Evolutionary conservation across 2,329 filamentous ascomycete species (phyloP).

Genomic region (Colletotrichum lentis): DNA sequence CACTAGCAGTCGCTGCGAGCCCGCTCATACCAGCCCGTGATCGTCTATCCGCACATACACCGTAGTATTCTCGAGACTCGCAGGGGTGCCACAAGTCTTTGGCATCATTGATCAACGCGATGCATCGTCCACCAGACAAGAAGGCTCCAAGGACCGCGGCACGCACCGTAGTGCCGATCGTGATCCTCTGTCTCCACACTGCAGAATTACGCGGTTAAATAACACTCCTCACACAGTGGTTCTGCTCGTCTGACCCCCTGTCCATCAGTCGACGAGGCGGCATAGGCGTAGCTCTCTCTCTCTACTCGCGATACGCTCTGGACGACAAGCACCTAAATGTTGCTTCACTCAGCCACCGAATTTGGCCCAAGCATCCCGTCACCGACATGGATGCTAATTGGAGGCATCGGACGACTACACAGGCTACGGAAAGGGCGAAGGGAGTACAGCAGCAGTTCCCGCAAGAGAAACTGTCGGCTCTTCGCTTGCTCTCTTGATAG

Average conservation of each 20-base stretch:
- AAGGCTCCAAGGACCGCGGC: conserved; percentile 14
- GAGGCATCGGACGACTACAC: not conserved
- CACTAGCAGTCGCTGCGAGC: not conserved
- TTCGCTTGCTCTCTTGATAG: conserved; percentile 20
- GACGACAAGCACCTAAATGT: not conserved
- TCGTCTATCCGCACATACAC: not conserved
- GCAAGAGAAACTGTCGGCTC: not conserved
- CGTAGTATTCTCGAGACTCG: not conserved
- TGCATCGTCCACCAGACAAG: conserved; percentile 3
- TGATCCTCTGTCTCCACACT: conserved; percentile 16
- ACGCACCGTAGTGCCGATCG: conserved; percentile 24
- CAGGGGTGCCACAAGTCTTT: conserved; percentile 26
- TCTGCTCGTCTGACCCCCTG: not conserved
- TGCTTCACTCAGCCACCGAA: not conserved
- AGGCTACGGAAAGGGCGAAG: not conserved
- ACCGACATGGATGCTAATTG: no score
- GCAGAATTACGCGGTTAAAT: not conserved
- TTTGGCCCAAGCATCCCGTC: not conserved
- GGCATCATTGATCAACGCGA: conserved; percentile 9
- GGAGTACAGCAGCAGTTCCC: not conserved
- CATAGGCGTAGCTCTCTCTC: not conserved
- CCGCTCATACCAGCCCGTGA: conserved; percentile 2
- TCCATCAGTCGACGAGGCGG: not conserved
- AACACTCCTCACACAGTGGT: not conserved
- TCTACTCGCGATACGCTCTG: not conserved